Percentiles rank a stretch among this genome's conserved stretches.
Evolutionary conservation across 78 protist genomes (phyloP).

Genomic region (Corallochytrium limacisporum): DNA sequence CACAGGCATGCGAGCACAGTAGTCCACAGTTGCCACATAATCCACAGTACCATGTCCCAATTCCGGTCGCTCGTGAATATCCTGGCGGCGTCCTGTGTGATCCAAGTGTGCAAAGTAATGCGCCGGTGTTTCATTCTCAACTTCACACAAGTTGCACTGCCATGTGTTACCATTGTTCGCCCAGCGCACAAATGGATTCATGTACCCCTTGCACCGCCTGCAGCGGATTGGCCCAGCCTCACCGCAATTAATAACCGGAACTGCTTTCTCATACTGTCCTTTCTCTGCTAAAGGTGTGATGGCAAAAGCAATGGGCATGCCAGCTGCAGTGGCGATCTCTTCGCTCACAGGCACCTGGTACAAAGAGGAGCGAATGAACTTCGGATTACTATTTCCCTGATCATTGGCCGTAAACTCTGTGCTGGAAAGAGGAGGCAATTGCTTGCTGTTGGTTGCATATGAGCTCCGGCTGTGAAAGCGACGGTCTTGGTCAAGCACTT

Average conservation of each 20-base stretch:
- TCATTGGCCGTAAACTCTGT: background rate
- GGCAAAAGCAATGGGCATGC: background rate
- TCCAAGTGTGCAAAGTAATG: conserved; percentile 37
- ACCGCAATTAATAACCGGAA: background rate
- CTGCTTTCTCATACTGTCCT: too few species aligned
- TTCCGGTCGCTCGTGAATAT: conserved; percentile 39
- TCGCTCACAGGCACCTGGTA: background rate
- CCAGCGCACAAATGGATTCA: conserved; percentile 29
- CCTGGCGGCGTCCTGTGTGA: conserved; percentile 23
- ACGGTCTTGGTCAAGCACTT: too few species aligned
- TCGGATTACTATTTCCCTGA: conserved; percentile 7
- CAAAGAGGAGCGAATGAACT: conserved; percentile 1
- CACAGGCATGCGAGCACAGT: too few species aligned
- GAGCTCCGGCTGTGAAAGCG: too few species aligned
- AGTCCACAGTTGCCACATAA: too few species aligned
- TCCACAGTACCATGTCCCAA: too few species aligned
- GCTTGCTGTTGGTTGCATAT: too few species aligned
- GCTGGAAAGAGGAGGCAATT: background rate
- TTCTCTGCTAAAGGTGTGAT: background rate
- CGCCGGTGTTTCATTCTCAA: background rate
- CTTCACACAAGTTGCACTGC: conserved; percentile 38
- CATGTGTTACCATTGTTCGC: conserved; percentile 33
- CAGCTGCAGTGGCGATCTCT: background rate
- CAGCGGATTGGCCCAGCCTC: conserved; percentile 34
- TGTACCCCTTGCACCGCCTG: conserved; percentile 46